Conservation (phyloP, 2,329 filamentous ascomycete species). For the Ophiostoma pallidulum region DNA sequence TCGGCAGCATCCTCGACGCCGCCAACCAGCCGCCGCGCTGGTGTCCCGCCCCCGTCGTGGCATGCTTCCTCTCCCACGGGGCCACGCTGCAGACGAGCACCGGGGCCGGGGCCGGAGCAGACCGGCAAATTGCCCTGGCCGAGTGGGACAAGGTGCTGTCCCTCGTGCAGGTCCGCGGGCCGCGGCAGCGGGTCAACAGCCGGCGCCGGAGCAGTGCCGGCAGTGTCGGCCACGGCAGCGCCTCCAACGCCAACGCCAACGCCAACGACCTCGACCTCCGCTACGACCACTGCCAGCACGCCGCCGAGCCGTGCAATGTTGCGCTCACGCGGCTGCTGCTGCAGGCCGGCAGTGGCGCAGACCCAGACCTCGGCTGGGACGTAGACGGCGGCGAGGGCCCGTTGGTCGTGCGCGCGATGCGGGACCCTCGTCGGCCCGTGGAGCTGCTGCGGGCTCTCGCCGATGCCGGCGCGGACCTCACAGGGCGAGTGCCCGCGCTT, state of each 20-base stretch:
- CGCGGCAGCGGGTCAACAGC: too few relatives aligned
- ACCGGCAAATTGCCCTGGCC: neutral
- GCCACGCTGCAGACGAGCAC: neutral
- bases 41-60: constrained; percentile 12
- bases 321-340: constrained; percentile 3
- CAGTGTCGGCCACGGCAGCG: neutral
- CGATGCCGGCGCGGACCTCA: constrained; percentile 5
- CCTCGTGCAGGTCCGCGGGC: constrained; percentile 11
- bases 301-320: constrained; percentile 9
- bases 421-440: constrained; percentile 6
- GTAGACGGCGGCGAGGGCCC: neutral
- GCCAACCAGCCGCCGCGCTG: constrained; percentile 9
- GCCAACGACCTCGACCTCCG: neutral
- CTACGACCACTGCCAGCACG: constrained; percentile 13
- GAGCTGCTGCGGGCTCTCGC: constrained; percentile 12
- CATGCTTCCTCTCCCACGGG: constrained; percentile 1
- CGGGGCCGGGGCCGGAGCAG: neutral
- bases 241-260: neutral
- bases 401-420: constrained; percentile 5
- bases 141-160: constrained; percentile 5
- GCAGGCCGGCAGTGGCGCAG: constrained; percentile 2
- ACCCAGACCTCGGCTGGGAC: neutral
- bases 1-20: constrained; percentile 1
- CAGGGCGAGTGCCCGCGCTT: neutral
- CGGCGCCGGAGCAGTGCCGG: too few relatives aligned